Conservation (phyloP, 164 flowering plant genomes). For the Annona squamosa region DNA sequence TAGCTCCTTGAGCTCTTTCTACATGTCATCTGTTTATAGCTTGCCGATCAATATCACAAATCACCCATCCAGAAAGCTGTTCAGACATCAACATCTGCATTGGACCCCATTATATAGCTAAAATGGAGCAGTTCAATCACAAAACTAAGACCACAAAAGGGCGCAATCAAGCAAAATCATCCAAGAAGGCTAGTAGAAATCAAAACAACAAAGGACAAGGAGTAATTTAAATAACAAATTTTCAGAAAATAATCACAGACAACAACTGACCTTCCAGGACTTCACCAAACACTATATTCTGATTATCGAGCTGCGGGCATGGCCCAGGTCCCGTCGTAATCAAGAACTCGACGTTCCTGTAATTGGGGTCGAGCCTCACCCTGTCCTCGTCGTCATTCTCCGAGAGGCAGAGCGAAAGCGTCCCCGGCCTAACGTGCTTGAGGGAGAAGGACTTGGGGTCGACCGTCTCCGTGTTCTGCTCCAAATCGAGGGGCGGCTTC, state of each 20-base stretch:
- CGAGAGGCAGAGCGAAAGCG: constrained; percentile 67
- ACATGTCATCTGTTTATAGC: not conserved
- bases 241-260: not conserved
- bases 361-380: constrained; percentile 60
- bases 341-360: constrained; percentile 91
- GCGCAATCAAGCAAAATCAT: not conserved
- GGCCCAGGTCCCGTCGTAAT: constrained; percentile 97
- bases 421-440: constrained; percentile 58
- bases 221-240: not conserved
- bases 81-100: not conserved
- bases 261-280: constrained; percentile 75
- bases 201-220: not conserved
- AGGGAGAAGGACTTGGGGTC: constrained; percentile 56
- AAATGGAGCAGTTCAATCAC: not conserved
- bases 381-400: constrained; percentile 91
- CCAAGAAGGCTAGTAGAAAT: not conserved
- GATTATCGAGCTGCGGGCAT: constrained; percentile 67
- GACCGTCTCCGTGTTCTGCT: constrained; percentile 59
- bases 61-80: not conserved
- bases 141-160: too few relatives aligned
- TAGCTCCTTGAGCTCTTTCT: not conserved
- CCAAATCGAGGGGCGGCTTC: constrained; percentile 36
- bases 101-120: not conserved
- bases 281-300: constrained; percentile 80
- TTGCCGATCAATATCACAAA: not conserved